Evolutionary conservation across 2,329 filamentous ascomycete genomes (phyloP).

Genomic region (Aspergillus cejpii): DNA sequence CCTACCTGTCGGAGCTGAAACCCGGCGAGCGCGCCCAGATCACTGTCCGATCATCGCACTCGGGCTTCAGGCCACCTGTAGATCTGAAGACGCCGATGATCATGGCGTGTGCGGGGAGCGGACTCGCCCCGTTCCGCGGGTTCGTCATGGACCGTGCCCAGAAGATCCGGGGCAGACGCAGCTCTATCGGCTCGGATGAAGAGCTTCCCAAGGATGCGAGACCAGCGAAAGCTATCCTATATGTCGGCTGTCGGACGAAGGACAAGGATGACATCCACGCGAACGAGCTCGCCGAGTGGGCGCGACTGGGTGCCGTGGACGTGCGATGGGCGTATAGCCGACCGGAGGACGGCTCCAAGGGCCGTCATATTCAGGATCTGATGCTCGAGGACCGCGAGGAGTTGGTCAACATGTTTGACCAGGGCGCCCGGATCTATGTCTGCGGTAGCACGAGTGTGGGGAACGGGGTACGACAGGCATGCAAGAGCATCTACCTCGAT

Average conservation of each 20-base stretch:
- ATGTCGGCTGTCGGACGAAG: slow-evolving; percentile 33
- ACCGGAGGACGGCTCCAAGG: slow-evolving; percentile 42
- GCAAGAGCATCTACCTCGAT: slow-evolving; percentile 32
- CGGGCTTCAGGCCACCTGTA: slow-evolving; percentile 33
- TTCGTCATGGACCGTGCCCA: slow-evolving; percentile 57
- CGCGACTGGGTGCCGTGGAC: slow-evolving; percentile 53
- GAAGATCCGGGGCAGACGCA: slow-evolving; percentile 23
- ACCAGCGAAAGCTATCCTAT: slow-evolving; percentile 31
- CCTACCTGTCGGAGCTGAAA: slow-evolving; percentile 49
- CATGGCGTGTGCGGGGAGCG: slow-evolving; percentile 42
- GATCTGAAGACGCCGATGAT: slow-evolving; percentile 35
- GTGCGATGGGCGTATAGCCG: slow-evolving; percentile 57
- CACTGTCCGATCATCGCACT: slow-evolving; percentile 30
- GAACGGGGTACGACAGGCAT: slow-evolving; percentile 42
- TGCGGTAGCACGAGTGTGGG: slow-evolving; percentile 55
- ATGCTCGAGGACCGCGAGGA: slow-evolving; percentile 45
- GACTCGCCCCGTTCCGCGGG: slow-evolving; percentile 57
- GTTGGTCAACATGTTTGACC: slow-evolving; percentile 41
- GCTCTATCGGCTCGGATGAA: slow-evolving; percentile 7
- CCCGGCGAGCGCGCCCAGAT: slow-evolving; percentile 30
- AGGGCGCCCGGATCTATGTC: slow-evolving; percentile 54
- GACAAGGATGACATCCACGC: slow-evolving; percentile 35
- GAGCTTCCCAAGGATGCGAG: slow-evolving; percentile 12
- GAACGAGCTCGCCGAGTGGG: slow-evolving; percentile 49
- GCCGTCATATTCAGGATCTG: slow-evolving; percentile 50